These are phyloP conservation scores for Tolypocladium ophioglossoides DNA, from an alignment of 2,329 filamentous ascomycete species.

Conservation along the genomic window DNA sequence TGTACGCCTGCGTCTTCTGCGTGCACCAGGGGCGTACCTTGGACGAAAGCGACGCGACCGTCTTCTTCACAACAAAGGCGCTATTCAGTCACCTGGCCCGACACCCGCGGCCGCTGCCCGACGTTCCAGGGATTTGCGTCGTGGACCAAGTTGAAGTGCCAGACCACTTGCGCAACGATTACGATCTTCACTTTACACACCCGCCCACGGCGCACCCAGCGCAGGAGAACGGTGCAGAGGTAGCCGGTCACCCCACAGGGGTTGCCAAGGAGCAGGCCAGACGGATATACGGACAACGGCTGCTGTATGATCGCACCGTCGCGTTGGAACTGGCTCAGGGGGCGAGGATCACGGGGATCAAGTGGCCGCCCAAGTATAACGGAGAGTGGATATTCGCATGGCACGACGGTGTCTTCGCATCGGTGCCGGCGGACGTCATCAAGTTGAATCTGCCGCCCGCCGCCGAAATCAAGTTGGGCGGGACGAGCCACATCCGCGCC, in stretches of 20 bases:
- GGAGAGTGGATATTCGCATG: conserved; percentile 49
- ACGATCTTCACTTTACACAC: conserved; percentile 38
- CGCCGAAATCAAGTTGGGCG: conserved; percentile 34
- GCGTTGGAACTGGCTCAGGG: conserved; percentile 37
- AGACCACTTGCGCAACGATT: conserved; percentile 32
- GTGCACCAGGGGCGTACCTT: conserved; percentile 36
- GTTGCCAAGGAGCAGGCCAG: conserved; percentile 36
- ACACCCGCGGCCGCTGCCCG: conserved; percentile 41
- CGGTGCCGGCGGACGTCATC: conserved; percentile 37
- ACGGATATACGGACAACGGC: conserved; percentile 33
- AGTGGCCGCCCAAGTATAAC: conserved; percentile 38
- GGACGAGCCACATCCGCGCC: conserved; percentile 35
- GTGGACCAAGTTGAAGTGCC: conserved; percentile 34
- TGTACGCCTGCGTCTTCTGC: conserved; percentile 47
- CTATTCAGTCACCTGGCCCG: conserved; percentile 42
- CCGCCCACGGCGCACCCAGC: conserved; percentile 30
- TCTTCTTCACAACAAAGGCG: conserved; percentile 42
- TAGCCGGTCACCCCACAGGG: conserved; percentile 31
- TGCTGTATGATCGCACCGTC: conserved; percentile 32
- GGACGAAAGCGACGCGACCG: conserved; percentile 44
- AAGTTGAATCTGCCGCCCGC: conserved; percentile 36
- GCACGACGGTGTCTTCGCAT: conserved; percentile 41
- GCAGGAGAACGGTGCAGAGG: conserved; percentile 27
- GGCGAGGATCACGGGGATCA: conserved; percentile 37
- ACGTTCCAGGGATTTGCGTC: conserved; percentile 35